Percentiles rank a stretch among this genome's conserved stretches.
phyloP scores from a whole-genome alignment of 2,329 filamentous ascomycete genomes.

The Diaporthe sp. region DNA sequence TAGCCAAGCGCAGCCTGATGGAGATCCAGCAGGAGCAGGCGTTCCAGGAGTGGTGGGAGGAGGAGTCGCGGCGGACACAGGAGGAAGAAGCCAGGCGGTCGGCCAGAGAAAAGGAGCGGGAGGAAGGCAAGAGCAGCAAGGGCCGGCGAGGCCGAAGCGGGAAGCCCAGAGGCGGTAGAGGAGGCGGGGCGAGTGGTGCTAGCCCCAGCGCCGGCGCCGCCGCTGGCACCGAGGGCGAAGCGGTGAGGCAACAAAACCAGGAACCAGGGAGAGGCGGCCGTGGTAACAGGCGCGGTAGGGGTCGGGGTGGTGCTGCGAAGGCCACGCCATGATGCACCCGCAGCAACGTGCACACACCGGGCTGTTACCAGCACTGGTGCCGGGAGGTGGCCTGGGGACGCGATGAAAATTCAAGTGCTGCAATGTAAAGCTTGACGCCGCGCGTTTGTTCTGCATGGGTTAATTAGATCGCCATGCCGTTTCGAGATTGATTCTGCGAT shows the following conservation, averaged over 20 bases:
- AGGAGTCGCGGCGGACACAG: slow-evolving; percentile 80
- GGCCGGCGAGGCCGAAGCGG: slow-evolving; percentile 37
- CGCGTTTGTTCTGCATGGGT: background rate
- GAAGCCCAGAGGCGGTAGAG: slow-evolving; percentile 35
- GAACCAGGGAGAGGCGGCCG: slow-evolving; percentile 31
- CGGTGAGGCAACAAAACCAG: slow-evolving; percentile 18
- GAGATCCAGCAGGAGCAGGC: slow-evolving; percentile 98
- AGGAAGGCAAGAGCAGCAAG: slow-evolving; percentile 41
- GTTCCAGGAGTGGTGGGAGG: slow-evolving; percentile 97
- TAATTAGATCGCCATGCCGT: background rate
- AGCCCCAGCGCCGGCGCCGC: background rate
- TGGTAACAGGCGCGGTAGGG: slow-evolving; percentile 21
- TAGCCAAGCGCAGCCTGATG: slow-evolving; percentile 87
- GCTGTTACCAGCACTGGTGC: background rate
- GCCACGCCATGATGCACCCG: background rate
- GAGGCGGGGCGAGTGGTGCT: slow-evolving; percentile 32
- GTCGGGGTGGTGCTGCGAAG: slow-evolving; percentile 32
- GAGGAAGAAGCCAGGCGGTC: slow-evolving; percentile 67
- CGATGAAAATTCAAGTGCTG: background rate
- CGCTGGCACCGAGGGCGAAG: slow-evolving; percentile 18
- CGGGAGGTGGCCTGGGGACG: background rate
- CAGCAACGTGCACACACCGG: background rate
- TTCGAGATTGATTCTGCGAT: background rate
- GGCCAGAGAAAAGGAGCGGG: slow-evolving; percentile 58
- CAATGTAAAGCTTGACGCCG: background rate